Evolutionary conservation across 495 filamentous ascomycete species (phyloP).

Genomic region (Podospora sp.): DNA sequence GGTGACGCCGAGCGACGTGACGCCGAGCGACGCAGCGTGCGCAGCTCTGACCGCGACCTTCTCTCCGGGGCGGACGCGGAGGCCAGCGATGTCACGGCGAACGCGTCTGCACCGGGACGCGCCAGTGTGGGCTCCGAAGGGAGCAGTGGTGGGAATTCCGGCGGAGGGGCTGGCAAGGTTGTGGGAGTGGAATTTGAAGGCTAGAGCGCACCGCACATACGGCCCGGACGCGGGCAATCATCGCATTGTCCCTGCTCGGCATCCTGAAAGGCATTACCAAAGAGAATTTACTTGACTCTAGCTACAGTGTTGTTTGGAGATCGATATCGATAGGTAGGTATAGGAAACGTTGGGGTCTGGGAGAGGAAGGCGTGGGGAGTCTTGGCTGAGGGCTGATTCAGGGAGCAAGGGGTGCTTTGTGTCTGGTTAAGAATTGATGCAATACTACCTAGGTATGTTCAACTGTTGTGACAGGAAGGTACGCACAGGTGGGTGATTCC

Average conservation of each 20-base stretch:
- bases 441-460: neutral
- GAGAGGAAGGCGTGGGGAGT: neutral
- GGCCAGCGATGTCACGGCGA: conserved; percentile 41
- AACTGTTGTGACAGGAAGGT: neutral
- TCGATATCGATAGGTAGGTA: neutral
- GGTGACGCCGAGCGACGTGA: conserved; percentile 53
- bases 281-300: neutral
- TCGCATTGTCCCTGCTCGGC: neutral
- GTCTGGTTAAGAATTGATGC: neutral
- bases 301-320: neutral
- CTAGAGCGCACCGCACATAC: conserved; percentile 23
- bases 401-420: neutral
- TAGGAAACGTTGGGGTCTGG: neutral
- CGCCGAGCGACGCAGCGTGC: conserved; percentile 63
- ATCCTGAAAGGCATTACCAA: neutral
- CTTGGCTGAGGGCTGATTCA: neutral
- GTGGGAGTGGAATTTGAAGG: conserved; percentile 44
- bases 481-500: neutral
- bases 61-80: conserved; percentile 79
- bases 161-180: conserved; percentile 33
- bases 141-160: conserved; percentile 22
- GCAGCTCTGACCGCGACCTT: conserved; percentile 74
- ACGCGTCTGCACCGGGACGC: conserved; percentile 7
- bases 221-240: neutral
- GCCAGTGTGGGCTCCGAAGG: conserved; percentile 27